Base-by-base conservation (phyloP, 2,329 filamentous ascomycete genomes). In the Fusarium cicatricum region DNA sequence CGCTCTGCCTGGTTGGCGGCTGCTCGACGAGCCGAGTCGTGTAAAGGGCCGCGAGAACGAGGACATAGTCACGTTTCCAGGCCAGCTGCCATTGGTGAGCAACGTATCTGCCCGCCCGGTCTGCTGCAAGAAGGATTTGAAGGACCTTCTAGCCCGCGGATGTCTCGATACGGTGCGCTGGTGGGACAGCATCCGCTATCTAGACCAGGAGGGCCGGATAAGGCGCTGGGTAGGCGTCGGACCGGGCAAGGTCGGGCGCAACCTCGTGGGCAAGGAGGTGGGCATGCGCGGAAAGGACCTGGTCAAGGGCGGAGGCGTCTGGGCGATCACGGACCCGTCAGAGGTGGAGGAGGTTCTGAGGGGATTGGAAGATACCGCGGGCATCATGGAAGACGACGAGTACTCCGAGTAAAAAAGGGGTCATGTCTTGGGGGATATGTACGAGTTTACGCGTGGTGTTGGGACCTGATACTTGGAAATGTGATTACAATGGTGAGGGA, bases 261-360 rank as follows among this genome's bases (percentile, higher is more conserved):
- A 97, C 72, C 80, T 98, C 8, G 93, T 98, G 1, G 92, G 93
- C 11, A 97, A 97, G 75, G 94, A 97, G 76, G 93, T 97, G 3
- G 93, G 92, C 10, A 93, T 95, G 86, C 85, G 86, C 43, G 87
- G 86, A 17, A 85, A 89, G 68, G 91, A 95, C 50, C 78, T 84
- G 14, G 85, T 94, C 42, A 96, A 94, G 72, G 92, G 92, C 2
- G 93, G 92, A 42, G 94, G 94, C 2, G 93, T 97, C 0, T 97
- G 93, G 92, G 92, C 90, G 4, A 90, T 97, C 48, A 93, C 87
- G 10, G 89, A 92, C 71, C 92, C 93, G 9, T 83, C 81, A 50
- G 89, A 91, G 72, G 84, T 92, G 40, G 88, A 92, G 59, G 85
- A 89, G 60, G 84, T 88, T 38, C 72, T 91, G 33, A 80, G 76